A percentile compares a stretch with the other conserved stretches of the same genome.
phyloP scores from a whole-genome alignment of 1,284 basidiomycete species.

The Melanopsichium pennsylvanicum region DNA sequence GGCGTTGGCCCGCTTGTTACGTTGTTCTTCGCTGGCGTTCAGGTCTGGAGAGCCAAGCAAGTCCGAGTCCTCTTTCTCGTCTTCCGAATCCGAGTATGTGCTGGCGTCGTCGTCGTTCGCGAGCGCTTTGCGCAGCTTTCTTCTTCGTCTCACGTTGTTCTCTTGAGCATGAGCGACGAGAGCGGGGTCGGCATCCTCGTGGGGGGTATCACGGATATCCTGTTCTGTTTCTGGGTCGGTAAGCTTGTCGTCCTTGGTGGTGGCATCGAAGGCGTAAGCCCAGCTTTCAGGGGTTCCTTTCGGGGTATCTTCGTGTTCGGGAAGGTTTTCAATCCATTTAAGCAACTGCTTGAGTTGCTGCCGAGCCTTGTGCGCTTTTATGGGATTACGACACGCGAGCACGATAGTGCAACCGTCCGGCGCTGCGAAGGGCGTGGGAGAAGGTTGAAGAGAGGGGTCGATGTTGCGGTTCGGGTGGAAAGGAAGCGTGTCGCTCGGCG shows the following conservation, averaged over 20 bases:
- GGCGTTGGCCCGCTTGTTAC: slow-evolving; percentile 53
- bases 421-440: slow-evolving; percentile 60
- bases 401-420: slow-evolving; percentile 62
- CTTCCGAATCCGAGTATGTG: slow-evolving; percentile 1
- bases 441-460: slow-evolving; percentile 16
- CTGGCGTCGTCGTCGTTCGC: slow-evolving; percentile 28
- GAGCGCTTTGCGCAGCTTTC: slow-evolving; percentile 40
- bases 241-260: slow-evolving; percentile 42
- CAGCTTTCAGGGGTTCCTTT: slow-evolving; percentile 45
- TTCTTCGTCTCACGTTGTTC: slow-evolving; percentile 36
- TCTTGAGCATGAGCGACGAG: slow-evolving; percentile 47
- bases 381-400: slow-evolving; percentile 64
- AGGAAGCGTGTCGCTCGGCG: slow-evolving; percentile 55
- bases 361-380: slow-evolving; percentile 63
- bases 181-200: slow-evolving; percentile 53
- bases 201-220: slow-evolving; percentile 44
- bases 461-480: slow-evolving; percentile 28
- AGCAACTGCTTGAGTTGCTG: slow-evolving; percentile 52
- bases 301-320: slow-evolving; percentile 51
- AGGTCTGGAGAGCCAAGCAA: slow-evolving; percentile 25
- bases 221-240: slow-evolving; percentile 34
- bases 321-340: slow-evolving; percentile 51
- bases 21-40: slow-evolving; percentile 30
- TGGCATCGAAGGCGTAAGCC: slow-evolving; percentile 38
- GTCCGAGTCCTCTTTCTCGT: slow-evolving; percentile 2